Conservation (phyloP, 192 early-diverging fungal genomes). For the Dimargaris cristalligena region DNA sequence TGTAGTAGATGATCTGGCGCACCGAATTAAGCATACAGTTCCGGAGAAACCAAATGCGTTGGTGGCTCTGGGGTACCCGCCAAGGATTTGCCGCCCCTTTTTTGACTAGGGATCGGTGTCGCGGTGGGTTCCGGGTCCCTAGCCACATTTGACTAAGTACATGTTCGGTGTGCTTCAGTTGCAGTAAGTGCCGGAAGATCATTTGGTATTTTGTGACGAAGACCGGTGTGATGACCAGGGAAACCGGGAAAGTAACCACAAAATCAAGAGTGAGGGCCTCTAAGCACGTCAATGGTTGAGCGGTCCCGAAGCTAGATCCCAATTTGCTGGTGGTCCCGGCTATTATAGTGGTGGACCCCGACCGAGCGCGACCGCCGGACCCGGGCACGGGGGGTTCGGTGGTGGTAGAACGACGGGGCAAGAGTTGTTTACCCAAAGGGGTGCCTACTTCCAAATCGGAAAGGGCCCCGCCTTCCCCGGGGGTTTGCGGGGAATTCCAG, state of each 20-base stretch:
- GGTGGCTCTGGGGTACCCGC: conserved; percentile 26
- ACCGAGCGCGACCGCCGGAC: neutral
- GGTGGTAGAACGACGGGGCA: neutral
- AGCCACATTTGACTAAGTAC: conserved; percentile 63
- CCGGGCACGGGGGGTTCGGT: neutral
- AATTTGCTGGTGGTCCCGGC: no score
- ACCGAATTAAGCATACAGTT: conserved; percentile 78
- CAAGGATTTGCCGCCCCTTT: conserved; percentile 21
- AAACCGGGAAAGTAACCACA: conserved; percentile 73
- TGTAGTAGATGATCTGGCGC: conserved; percentile 80
- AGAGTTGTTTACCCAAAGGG: neutral
- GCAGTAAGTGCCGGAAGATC: conserved; percentile 73
- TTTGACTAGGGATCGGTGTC: neutral
- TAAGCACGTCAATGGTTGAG: conserved; percentile 31
- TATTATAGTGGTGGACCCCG: no score
- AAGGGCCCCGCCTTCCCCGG: conserved; percentile 10
- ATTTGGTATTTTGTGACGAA: conserved; percentile 82
- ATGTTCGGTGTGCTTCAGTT: conserved; percentile 78
- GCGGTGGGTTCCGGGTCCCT: conserved; percentile 13
- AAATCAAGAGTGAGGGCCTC: conserved; percentile 68
- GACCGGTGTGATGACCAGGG: conserved; percentile 70
- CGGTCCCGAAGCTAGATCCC: no score
- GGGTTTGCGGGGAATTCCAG: conserved; percentile 4
- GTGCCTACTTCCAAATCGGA: conserved; percentile 12
- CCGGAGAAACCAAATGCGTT: conserved; percentile 44